Percentiles rank a stretch among this genome's conserved stretches.
Evolutionary conservation across 352 stramenopile species (phyloP).

Genomic region (Globisporangium okanoganense): DNA sequence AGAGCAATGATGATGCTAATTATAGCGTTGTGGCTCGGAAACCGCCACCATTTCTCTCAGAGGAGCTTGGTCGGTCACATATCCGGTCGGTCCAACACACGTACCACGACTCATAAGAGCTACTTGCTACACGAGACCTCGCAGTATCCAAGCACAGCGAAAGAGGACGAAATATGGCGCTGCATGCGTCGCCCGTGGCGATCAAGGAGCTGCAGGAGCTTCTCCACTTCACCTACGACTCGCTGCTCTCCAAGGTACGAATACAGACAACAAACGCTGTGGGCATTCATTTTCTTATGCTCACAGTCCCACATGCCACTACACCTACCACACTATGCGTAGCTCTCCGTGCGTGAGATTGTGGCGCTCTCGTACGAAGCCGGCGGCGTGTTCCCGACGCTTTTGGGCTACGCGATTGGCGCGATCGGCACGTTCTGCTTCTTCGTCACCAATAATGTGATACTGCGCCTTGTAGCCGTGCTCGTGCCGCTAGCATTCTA

Average conservation of each 20-base stretch:
- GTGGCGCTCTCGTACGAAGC: conserved; percentile 48
- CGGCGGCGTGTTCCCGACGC: conserved; percentile 51
- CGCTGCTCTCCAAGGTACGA: conserved; percentile 12
- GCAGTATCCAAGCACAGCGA: not conserved
- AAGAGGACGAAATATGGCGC: not conserved
- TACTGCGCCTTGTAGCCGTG: conserved; percentile 18
- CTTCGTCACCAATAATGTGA: conserved; percentile 15
- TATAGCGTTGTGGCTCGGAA: too few species aligned
- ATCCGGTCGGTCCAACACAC: too few species aligned
- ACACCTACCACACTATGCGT: too few species aligned
- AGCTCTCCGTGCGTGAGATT: conserved; percentile 44
- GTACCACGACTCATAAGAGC: too few species aligned
- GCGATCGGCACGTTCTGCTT: conserved; percentile 38
- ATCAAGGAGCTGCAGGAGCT: conserved; percentile 13
- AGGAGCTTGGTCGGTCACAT: too few species aligned
- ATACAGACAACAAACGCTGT: not conserved
- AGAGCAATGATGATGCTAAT: too few species aligned
- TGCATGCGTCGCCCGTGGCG: conserved; percentile 1
- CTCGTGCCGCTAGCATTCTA: conserved; percentile 23
- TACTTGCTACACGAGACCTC: not conserved
- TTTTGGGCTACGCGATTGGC: conserved; percentile 52
- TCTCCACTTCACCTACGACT: conserved; percentile 10
- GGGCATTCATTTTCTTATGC: not conserved
- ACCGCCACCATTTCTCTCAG: too few species aligned
- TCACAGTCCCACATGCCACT: too few species aligned